Evolutionary conservation across 2,329 filamentous ascomycete genomes (phyloP), one percentile per base, ranked within the genome.

Genomic region (Fusarium austroafricanum): DNA sequence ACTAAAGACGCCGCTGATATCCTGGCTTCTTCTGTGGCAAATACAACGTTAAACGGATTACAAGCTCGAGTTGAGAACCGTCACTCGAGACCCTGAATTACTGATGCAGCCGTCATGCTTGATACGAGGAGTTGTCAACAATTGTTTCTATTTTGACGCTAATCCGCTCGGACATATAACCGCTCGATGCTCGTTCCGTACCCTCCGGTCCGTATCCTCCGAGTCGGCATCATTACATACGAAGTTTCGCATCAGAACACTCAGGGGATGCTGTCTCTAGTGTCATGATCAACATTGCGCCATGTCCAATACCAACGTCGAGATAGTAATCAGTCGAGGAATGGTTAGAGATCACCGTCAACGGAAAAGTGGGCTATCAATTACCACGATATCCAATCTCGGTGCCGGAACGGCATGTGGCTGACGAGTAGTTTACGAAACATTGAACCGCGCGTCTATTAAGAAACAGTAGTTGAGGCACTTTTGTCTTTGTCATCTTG

Each of bases 1-100:
- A 49, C 15, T 49, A 17, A 37, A 37, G 42, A 55, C 38, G 44
- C 39, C 51, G 55, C 43, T 47, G 37, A 40, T 53, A 53, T 56
- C 46, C 46, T 42, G 28, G 54, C n/a, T 42, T 53, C 6, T 20
- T 43, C 47, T 45, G 70, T 72, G 70, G 70, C 70, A 53, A 70
- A 72, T 67, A 67, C 65, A 64, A 71, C 70, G 51, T 56, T 37
- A 51, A 50, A 44, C 61, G 53, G 70, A 11, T 11, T 14, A 33
- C 35, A 58, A 31, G 17, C 29, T 37, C 35, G 18, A 61, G 45
- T 43, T 46, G 38, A 39, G 26, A 53, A 40, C 47, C 45, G 46
- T 12, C 29, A 31, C 29, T 31, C 29, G 29, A 31, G 29, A 31
- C 29, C 29, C 29, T 53, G 57, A 59, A 63, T 44, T 31, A 46